Conservation (phyloP, 306 rosid genomes). For the Acacia crassicarpa region DNA sequence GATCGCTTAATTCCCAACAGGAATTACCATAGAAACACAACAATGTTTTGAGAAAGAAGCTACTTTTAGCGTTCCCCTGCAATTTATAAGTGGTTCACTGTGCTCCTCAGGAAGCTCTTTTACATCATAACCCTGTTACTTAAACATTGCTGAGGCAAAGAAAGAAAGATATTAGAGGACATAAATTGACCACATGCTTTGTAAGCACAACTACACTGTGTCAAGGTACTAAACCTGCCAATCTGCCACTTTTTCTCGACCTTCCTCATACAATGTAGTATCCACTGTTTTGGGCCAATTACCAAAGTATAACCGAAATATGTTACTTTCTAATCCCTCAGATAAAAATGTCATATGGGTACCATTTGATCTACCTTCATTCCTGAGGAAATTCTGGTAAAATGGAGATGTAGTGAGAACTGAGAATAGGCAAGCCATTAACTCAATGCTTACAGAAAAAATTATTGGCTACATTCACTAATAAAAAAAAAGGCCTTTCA, state of each 20-base stretch:
- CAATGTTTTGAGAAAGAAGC: slow-evolving; percentile 31
- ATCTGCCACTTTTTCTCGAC: slow-evolving; percentile 96
- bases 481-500: slow-evolving; percentile 18
- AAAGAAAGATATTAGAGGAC: slow-evolving; percentile 15
- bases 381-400: slow-evolving; percentile 76
- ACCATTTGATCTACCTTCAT: slow-evolving; percentile 69
- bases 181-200: slow-evolving; percentile 14
- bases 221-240: slow-evolving; percentile 58
- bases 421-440: slow-evolving; percentile 28
- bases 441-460: slow-evolving; percentile 21
- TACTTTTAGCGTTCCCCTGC: slow-evolving; percentile 79
- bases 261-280: slow-evolving; percentile 85
- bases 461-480: slow-evolving; percentile 9
- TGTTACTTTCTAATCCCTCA: slow-evolving; percentile 83
- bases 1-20: too few relatives aligned
- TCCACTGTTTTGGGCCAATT: slow-evolving; percentile 83
- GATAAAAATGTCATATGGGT: slow-evolving; percentile 72
- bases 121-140: slow-evolving; percentile 93
- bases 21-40: not conserved
- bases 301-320: slow-evolving; percentile 62
- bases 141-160: slow-evolving; percentile 77
- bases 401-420: slow-evolving; percentile 26
- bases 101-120: slow-evolving; percentile 87
- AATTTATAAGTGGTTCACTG: slow-evolving; percentile 58
- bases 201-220: slow-evolving; percentile 20